Base-by-base conservation (phyloP, 1,284 basidiomycete species). In the Sporisorium iseilematis-ciliati region DNA sequence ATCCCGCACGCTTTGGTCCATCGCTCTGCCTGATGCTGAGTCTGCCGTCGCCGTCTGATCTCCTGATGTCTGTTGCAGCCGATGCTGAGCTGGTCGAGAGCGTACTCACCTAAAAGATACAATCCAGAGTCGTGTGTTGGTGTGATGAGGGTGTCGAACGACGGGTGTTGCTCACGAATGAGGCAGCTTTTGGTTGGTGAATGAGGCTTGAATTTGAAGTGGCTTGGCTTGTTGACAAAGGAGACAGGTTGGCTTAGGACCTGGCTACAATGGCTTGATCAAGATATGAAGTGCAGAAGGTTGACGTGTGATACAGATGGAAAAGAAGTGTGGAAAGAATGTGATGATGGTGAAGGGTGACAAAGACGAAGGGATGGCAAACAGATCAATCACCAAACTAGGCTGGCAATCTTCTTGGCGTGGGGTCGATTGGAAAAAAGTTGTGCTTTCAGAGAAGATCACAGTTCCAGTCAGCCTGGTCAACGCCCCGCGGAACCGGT, bases 231-330 rank as follows among this genome's bases (percentile, higher is more conserved):
- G 52, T 54, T 40, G 38, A 45, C 67, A 56, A 26, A 70, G 61
- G n/a, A 68, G 65, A 51, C 67, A 70, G 67, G 62, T 50, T 70
- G 67, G 67, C 67, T 70, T 70, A 70, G 53, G 67, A 57, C 67
- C 67, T 61, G 67, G 52, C 57, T 70, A 23, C 54, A 57, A 50
- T 48, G 57, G 41, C 43, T 59, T 31, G 41, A 16, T 52, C 29
- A 50, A 42, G 52, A 33, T 26, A 40, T 20, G 46, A 25, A 53
- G 48, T 60, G 61, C 20, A 38, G 48, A 50, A 43, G 23, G 48
- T 43, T 59, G 35, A 29, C 25, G 35, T 45, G 57, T 49, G 62
- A 52, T 52, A 38, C 49, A 41, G 57, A 57, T 52, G 7, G 16
- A 35, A 38, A 42, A 41, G 41, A 53, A 29, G 49, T 61, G 38